Evolutionary conservation across 805 yeast genomes (phyloP), one percentile per base, ranked within the genome.

Genomic region (Allodekkera sacchari): DNA sequence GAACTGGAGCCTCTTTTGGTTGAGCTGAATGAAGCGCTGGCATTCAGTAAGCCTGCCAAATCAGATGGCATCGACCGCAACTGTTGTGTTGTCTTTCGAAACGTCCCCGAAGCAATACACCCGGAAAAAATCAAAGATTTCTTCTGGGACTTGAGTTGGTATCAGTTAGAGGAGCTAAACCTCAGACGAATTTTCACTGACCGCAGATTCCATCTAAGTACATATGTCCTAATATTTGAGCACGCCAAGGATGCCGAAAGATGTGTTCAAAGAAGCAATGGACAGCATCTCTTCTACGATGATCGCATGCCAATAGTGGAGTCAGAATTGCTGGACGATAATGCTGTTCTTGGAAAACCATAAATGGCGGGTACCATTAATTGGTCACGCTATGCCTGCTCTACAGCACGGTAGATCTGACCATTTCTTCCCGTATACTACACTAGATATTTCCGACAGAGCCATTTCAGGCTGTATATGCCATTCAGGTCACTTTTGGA

Each of bases 211-310:
- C 34, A 37, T 5, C 21, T 38, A 2, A 42, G 50, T 5, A 39
- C 52, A 3, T 63, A 59, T 41, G 45, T 73, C 7, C 50, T 73
- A 3, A 51, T 61, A 14, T 79, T 79, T 42, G 58, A 58, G 11
- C 60, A 65, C 38, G 36, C 42, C 3, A 37, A 47, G 3, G 72
- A 71, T 35, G 77, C 83, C 2, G 39, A 37, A 13, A 52, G 74
- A 25, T 78, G 77, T 47, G 68, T 67, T 4, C 50, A 69, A 10
- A 65, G 67, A 38, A 65, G 60, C 43, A 74, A 79, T 47, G 80
- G 81, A 2, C 40, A 45, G 14, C 46, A 44, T 15, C 48, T 58
- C 35, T 58, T 53, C 36, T 43, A 47, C 19, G 48, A 53, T 6
- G 20, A 31, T 1, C 30, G 37, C 14, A 35, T 52, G 31, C 60